These are phyloP conservation scores for Teratosphaeria nubilosa DNA, from an alignment of 2,329 filamentous ascomycete species.

Conservation along the genomic window DNA sequence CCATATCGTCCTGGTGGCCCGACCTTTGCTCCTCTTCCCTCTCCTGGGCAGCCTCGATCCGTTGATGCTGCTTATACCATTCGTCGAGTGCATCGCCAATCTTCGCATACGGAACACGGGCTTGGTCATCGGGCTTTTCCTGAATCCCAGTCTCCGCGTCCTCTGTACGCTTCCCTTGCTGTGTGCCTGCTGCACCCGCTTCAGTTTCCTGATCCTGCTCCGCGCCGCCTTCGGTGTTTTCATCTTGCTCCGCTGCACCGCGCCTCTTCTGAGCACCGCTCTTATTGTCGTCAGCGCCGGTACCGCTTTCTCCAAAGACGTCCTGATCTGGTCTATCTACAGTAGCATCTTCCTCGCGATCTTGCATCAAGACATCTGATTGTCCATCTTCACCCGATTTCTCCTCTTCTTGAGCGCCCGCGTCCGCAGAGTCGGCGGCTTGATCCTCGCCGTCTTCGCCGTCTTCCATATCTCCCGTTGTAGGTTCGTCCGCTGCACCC, in stretches of 20 bases:
- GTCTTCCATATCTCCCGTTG: background rate
- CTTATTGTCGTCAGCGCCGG: constrained; percentile 11
- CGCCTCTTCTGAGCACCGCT: constrained; percentile 34
- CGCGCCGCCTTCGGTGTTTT: constrained; percentile 30
- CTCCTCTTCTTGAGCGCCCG: constrained; percentile 20
- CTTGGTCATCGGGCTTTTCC: constrained; percentile 11
- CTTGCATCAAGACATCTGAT: constrained; percentile 11
- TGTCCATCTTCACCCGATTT: constrained; percentile 36
- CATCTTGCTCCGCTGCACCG: constrained; percentile 32
- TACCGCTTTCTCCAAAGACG: constrained; percentile 32
- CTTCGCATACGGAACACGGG: constrained; percentile 72
- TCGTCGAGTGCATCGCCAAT: constrained; percentile 84
- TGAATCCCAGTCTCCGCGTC: constrained; percentile 3
- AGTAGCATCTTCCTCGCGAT: constrained; percentile 29
- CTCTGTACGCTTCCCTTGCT: constrained; percentile 6
- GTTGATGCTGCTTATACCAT: constrained; percentile 80
- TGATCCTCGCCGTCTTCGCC: constrained; percentile 24
- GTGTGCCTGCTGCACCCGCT: constrained; percentile 32
- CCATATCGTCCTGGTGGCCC: constrained; percentile 47
- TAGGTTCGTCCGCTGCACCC: constrained; percentile 39
- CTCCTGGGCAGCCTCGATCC: constrained; percentile 45
- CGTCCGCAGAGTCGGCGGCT: constrained; percentile 26
- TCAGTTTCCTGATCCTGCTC: constrained; percentile 23
- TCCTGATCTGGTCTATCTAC: constrained; percentile 34
- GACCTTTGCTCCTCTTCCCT: constrained; percentile 38